phyloP scores from a whole-genome alignment of 805 yeast species.

The Dipodascus albidus region DNA sequence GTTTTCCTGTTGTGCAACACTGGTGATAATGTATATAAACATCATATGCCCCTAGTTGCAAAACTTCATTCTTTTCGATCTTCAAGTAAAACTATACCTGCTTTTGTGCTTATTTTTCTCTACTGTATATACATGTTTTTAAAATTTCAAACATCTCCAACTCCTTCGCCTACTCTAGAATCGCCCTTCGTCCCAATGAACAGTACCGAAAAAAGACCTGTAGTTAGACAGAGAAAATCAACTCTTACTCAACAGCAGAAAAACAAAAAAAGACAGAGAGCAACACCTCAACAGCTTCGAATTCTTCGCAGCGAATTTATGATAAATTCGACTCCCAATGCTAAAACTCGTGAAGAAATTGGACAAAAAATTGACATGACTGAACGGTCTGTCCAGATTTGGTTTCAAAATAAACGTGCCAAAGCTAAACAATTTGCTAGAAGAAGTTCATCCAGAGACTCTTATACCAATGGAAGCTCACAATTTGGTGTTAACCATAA shows the following conservation, averaged over 20 bases:
- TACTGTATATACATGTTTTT: background rate
- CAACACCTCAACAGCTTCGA: conserved; percentile 14
- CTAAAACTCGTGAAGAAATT: conserved; percentile 28
- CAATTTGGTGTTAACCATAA: background rate
- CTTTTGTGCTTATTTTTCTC: background rate
- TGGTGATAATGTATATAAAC: background rate
- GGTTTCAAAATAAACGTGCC: conserved; percentile 80
- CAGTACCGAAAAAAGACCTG: background rate
- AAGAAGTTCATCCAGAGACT: background rate
- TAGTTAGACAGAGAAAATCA: conserved; percentile 9
- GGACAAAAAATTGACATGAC: conserved; percentile 70
- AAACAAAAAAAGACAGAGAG: conserved; percentile 17
- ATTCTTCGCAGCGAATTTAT: conserved; percentile 12
- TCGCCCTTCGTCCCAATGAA: background rate
- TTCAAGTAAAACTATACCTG: background rate
- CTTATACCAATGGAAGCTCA: background rate
- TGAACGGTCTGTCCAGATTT: conserved; percentile 79
- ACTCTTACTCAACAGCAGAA: conserved; percentile 18
- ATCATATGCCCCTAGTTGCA: background rate
- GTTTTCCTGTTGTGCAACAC: background rate
- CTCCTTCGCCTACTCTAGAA: background rate
- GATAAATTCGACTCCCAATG: conserved; percentile 14
- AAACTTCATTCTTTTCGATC: background rate
- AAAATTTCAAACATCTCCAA: background rate
- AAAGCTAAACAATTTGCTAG: conserved; percentile 12